These are phyloP conservation scores for Podospora fimiseda DNA, from an alignment of 495 filamentous ascomycete species.

Conservation along the genomic window DNA sequence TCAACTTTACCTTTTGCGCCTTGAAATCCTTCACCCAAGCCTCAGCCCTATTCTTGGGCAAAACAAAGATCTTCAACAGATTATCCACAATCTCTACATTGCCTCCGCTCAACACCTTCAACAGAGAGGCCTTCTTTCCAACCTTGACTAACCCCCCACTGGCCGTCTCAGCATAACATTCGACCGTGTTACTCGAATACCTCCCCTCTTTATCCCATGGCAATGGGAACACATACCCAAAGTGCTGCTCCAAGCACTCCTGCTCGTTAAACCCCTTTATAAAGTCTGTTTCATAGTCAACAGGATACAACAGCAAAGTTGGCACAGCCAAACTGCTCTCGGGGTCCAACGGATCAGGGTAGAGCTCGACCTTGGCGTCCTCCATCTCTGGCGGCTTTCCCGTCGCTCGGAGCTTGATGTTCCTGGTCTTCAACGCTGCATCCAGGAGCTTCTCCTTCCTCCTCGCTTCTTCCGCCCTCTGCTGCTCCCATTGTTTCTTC, in stretches of 20 bases:
- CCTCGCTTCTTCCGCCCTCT: conserved; percentile 39
- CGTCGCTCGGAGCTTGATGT: conserved; percentile 60
- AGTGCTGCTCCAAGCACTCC: conserved; percentile 60
- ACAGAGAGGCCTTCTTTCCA: conserved; percentile 72
- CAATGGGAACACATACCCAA: conserved; percentile 70
- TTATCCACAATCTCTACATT: conserved; percentile 86
- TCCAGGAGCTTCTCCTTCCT: conserved; percentile 54
- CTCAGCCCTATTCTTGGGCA: conserved; percentile 60
- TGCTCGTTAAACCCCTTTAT: conserved; percentile 77
- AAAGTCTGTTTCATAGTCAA: conserved; percentile 73
- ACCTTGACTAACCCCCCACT: conserved; percentile 78
- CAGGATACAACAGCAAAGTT: conserved; percentile 74
- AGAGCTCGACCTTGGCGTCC: conserved; percentile 60
- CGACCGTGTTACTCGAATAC: conserved; percentile 60
- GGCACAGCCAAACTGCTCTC: conserved; percentile 68
- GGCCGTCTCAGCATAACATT: conserved; percentile 82
- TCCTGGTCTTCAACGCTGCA: conserved; percentile 67
- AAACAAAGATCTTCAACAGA: conserved; percentile 69
- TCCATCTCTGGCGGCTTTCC: conserved; percentile 76
- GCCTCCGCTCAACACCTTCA: conserved; percentile 67
- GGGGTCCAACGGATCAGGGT: conserved; percentile 67
- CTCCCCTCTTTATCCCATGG: conserved; percentile 76
- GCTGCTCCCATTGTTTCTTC: conserved; percentile 40
- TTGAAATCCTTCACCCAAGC: conserved; percentile 84
- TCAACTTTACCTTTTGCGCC: conserved; percentile 43